Evolutionary conservation across 2,329 filamentous ascomycete species (phyloP).

Genomic region (Colletotrichum sp.): DNA sequence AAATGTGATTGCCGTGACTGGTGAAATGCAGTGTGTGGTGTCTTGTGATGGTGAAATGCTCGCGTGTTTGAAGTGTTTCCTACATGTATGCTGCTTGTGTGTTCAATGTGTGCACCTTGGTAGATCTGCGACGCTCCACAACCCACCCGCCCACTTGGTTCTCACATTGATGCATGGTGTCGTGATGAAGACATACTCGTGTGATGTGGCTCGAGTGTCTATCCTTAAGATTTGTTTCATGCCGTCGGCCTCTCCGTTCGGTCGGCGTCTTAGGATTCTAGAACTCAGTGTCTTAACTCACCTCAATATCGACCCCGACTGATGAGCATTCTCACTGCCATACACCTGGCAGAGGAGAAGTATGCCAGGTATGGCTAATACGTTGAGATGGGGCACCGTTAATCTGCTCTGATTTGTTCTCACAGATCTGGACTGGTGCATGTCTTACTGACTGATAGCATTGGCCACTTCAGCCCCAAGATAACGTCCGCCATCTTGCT

Average conservation of each 20-base stretch:
- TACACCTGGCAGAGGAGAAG: background rate
- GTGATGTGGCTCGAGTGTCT: background rate
- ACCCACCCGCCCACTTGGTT: background rate
- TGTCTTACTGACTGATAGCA: background rate
- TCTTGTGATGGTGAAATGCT: background rate
- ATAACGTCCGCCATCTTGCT: background rate
- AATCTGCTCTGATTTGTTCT: background rate
- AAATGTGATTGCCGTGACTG: background rate
- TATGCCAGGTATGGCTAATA: background rate
- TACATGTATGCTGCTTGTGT: background rate
- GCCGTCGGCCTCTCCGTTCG: background rate
- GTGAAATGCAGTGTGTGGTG: background rate
- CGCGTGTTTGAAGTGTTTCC: background rate
- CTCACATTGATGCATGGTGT: background rate
- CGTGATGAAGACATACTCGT: background rate
- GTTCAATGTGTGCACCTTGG: background rate
- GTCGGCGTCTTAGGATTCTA: background rate
- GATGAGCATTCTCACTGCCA: background rate
- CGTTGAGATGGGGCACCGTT: background rate
- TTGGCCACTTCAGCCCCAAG: background rate
- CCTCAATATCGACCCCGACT: background rate
- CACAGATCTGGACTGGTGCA: background rate
- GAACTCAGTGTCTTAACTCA: background rate
- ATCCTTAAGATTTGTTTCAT: background rate
- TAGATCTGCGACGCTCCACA: background rate